Conservation (phyloP, 2,329 filamentous ascomycete genomes). For the Fusarium ambrosium region DNA sequence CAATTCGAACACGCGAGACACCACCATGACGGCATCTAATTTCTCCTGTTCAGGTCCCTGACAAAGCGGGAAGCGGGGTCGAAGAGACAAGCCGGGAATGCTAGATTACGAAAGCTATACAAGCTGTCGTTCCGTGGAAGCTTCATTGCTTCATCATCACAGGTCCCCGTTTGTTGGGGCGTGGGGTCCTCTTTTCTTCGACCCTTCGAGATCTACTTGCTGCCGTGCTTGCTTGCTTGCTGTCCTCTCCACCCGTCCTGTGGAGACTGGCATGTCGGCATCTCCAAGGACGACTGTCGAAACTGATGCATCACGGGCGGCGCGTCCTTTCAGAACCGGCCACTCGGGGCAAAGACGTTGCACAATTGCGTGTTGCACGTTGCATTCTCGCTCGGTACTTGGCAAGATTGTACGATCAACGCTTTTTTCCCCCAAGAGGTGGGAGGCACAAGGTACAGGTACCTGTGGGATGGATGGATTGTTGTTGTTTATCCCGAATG, state of each 20-base stretch:
- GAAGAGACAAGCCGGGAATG: background rate
- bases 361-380: slow-evolving; percentile 22
- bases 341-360: slow-evolving; percentile 20
- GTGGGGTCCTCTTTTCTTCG: no score
- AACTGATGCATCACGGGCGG: slow-evolving; percentile 13
- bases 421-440: background rate
- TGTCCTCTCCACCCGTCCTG: background rate
- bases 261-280: slow-evolving; percentile 5
- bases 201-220: slow-evolving; percentile 1
- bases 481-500: slow-evolving; percentile 36
- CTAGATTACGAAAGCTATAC: slow-evolving; percentile 10
- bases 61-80: slow-evolving; percentile 12
- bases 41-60: background rate
- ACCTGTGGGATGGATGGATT: slow-evolving; percentile 17
- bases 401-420: slow-evolving; percentile 11
- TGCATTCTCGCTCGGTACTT: slow-evolving; percentile 19
- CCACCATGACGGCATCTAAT: slow-evolving; percentile 15
- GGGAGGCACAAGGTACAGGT: background rate
- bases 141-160: slow-evolving; percentile 3
- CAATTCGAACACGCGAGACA: slow-evolving; percentile 16
- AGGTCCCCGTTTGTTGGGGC: background rate
- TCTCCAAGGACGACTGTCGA: background rate
- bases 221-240: background rate
- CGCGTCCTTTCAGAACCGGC: slow-evolving; percentile 32
- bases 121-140: background rate